Evolutionary conservation across 352 stramenopile species (phyloP), one percentile per base, ranked within the genome.

Genomic region (Phytophthora constricta): DNA sequence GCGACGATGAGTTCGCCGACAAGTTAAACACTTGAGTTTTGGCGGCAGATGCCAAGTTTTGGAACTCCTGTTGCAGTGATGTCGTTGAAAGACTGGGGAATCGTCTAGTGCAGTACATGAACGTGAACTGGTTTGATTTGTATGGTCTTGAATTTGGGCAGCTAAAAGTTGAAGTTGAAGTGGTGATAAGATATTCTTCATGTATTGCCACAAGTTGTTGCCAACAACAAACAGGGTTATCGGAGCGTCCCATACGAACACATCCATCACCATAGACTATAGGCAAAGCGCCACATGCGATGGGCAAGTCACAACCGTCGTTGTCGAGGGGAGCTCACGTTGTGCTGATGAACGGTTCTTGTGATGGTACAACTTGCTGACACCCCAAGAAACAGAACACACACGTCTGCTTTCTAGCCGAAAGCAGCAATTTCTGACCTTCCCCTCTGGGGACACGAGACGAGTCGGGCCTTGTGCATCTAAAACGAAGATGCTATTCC

Each of bases 361-460:
- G 82, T 90, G 82, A 90, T 74, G 82, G 82, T 79, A 78, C 79
- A 85, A 86, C 69, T 52, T 86, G 82, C 82, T 90, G 79, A 89
- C 82, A 89, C 79, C 81, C 81, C 75, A 88, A 76, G 77, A 90
- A 79, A 90, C 82, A 68, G 79, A 90, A 89, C 82, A 90, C 82
- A 84, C 20, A 56, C 14, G 76, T 86, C 79, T 76, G 67, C 71
- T 80, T 86, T 65, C 50, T 74, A 65, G 25, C 52, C 41, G 53
- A 53, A 84, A 86, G 65, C 61, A 67, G 82, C 82, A 90, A 90
- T 90, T 90, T 90, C 13, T 73, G 56, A 74, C 68, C 42, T 77
- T 45, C 66, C 68, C 62, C 23, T 59, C 65, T 27, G 58, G 70
- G 74, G 66, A 50, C 49, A 62, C 53, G 19, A 14, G 16, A 31